Base-by-base conservation (phyloP, 2,329 filamentous ascomycete species). In the Epicoccum sorghinum region DNA sequence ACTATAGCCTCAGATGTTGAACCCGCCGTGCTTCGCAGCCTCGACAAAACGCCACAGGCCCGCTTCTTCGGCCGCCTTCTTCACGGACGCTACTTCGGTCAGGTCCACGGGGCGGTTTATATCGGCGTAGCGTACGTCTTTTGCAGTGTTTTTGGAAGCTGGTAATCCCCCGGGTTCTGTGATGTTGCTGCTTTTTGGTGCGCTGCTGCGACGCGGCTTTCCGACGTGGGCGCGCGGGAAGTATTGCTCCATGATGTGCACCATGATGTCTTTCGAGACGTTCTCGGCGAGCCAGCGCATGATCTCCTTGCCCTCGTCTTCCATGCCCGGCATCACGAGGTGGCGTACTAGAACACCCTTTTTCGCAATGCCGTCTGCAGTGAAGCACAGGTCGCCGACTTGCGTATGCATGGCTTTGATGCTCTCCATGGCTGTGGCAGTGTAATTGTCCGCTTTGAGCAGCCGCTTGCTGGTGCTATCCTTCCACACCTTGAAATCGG, bases 241-340 rank as follows among this genome's bases (percentile, higher is more conserved):
- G 68, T 95, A 95, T 75, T 96, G 91, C 74, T 96, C 90, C 90
- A 95, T 95, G 61, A 96, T 87, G 69, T 96, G 88, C 55, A 95
- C 83, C 73, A 93, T 93, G 38, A 89, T 80, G 71, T 95, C 90
- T 50, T 78, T 82, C 3, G 88, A 90, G 2, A 96, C 81, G 47
- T 91, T 84, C 25, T 83, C 78, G 0, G 89, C 90, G 13, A 96
- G 78, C 81, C 90, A 96, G 57, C 78, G 80, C 80, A 96, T 88
- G 55, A 96, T 95, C 58, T 86, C 79, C 45, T 81, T 80, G 0
- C 88, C 88, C 74, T 95, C 90, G 14, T 84, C 83, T 67, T 90
- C 88, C 65, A 87, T 86, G 0, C 89, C 89, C 0, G 90, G 91
- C 91, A 96, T 96, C 24, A 93, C 89, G 1, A 96, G 81, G 74